Evolutionary conservation across 495 filamentous ascomycete genomes (phyloP).

Genomic region (Lentithecium fluviatile): DNA sequence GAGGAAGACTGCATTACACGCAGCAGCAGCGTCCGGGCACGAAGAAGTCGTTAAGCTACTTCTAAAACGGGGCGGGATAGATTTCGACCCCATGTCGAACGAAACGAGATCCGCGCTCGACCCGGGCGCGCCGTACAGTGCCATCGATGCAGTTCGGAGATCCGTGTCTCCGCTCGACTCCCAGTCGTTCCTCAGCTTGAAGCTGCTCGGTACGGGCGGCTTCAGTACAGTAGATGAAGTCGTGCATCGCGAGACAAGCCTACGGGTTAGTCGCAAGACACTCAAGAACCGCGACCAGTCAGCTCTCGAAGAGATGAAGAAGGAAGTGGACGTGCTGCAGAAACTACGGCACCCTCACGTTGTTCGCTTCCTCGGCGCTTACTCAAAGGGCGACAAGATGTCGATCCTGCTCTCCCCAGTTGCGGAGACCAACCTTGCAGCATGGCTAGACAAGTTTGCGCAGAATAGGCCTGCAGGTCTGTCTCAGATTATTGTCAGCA

Average conservation of each 20-base stretch:
- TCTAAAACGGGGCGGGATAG: no score
- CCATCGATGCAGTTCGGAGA: neutral
- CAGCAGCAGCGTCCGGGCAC: no score
- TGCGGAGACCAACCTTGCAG: slow-evolving; percentile 29
- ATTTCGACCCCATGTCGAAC: no score
- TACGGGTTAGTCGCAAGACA: slow-evolving; percentile 32
- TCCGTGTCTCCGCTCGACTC: neutral
- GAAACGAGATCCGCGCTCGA: no score
- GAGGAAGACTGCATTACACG: no score
- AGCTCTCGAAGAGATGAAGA: slow-evolving; percentile 23
- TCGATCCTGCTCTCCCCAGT: slow-evolving; percentile 35
- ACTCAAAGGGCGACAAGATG: slow-evolving; percentile 30
- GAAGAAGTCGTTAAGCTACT: no score
- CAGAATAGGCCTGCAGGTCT: slow-evolving; percentile 5
- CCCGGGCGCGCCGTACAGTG: no score
- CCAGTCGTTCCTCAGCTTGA: slow-evolving; percentile 28
- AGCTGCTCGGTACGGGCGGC: slow-evolving; percentile 32
- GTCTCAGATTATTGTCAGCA: slow-evolving; percentile 19
- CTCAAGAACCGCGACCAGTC: slow-evolving; percentile 26
- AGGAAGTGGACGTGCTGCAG: slow-evolving; percentile 33
- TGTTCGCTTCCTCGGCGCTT: slow-evolving; percentile 32
- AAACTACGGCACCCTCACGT: slow-evolving; percentile 37
- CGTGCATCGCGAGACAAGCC: slow-evolving; percentile 26
- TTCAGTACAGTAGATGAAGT: slow-evolving; percentile 36
- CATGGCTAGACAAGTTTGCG: slow-evolving; percentile 23